Evolutionary conservation across 2,329 filamentous ascomycete species (phyloP).

Genomic region (Monosporascus sp.): DNA sequence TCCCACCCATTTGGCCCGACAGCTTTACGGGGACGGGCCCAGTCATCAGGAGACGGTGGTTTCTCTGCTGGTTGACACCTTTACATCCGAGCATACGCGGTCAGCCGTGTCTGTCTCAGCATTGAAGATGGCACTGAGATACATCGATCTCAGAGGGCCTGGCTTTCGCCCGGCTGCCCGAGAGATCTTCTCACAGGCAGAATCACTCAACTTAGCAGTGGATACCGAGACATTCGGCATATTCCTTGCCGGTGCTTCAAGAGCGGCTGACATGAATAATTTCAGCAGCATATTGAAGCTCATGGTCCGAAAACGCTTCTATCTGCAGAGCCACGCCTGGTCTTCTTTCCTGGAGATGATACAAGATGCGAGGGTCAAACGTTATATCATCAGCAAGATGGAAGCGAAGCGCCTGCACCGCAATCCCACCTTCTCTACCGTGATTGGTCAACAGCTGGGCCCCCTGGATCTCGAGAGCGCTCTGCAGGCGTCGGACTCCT

Average conservation of each 20-base stretch:
- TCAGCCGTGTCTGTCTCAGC: slow-evolving; percentile 17
- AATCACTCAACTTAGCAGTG: slow-evolving; percentile 15
- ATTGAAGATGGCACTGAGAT: slow-evolving; percentile 23
- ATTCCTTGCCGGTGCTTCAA: slow-evolving; percentile 20
- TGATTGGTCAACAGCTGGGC: slow-evolving; percentile 18
- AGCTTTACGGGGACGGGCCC: slow-evolving; percentile 16
- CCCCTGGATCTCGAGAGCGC: slow-evolving; percentile 14
- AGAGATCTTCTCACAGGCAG: slow-evolving; percentile 15
- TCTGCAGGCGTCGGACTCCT: background rate
- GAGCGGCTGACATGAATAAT: slow-evolving; percentile 16
- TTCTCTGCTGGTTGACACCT: slow-evolving; percentile 17
- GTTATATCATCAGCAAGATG: slow-evolving; percentile 40
- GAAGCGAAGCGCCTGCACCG: slow-evolving; percentile 13
- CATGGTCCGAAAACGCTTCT: slow-evolving; percentile 21
- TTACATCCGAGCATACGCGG: slow-evolving; percentile 17
- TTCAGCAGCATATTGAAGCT: slow-evolving; percentile 20
- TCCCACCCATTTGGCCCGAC: slow-evolving; percentile 14
- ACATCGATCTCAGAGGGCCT: slow-evolving; percentile 13
- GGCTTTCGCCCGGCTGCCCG: slow-evolving; percentile 17
- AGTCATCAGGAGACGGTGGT: slow-evolving; percentile 23
- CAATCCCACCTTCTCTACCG: slow-evolving; percentile 12
- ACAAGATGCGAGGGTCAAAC: slow-evolving; percentile 31
- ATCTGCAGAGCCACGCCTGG: slow-evolving; percentile 20
- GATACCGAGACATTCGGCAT: slow-evolving; percentile 20
- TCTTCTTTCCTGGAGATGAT: slow-evolving; percentile 33